Base-by-base conservation (phyloP, 148 eudicot species). In the Euryodendron excelsum region DNA sequence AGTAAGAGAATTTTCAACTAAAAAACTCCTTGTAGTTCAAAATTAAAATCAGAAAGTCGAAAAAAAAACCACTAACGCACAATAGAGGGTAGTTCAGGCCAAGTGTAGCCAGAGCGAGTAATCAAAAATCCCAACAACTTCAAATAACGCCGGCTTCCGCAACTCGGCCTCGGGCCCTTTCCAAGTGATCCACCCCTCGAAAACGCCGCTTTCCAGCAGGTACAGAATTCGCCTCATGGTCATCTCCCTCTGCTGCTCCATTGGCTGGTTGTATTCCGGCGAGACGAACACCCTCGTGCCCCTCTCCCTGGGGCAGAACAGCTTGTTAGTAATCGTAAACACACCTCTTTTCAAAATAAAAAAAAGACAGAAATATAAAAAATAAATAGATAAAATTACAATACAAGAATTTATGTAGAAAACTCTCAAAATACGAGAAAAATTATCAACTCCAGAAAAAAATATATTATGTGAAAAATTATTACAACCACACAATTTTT, bases 41-140 rank as follows among this genome's bases (percentile, higher is more conserved):
- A 50, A 20, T 33, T 18, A 14, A 15, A 15, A 47, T 9, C 0
- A 68, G 0, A 44, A 47, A 6, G 13, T 0, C n/a, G n/a, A n/a
- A 31, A 33, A 6, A 34, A n/a, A 12, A 45, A 13, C 21, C 6
- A 64, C 21, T 36, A 3, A 75, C 83, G 7, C 85, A 94, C 98
- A 97, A 94, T 39, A 94, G 85, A 69, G 86, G 88, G 85, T 91
- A 88, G 80, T 94, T 97, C 12, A 90, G 92, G 2, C 97, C 98
- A 47, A 90, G 69, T 94, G 28, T 84, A 9, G 89, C 86, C 63
- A n/a, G n/a, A 94, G 92, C 0, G 96, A 91, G 82, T 91, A 93
- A 84, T 94, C 98, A 80, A 75, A 94, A 25, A 91, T 56, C 18
- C 84, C 89, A 17, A 85, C 7, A 8, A 85, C 86, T 73, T 94